Conservation (phyloP, 2,329 filamentous ascomycete genomes). For the Pseudonectria foliicola region DNA sequence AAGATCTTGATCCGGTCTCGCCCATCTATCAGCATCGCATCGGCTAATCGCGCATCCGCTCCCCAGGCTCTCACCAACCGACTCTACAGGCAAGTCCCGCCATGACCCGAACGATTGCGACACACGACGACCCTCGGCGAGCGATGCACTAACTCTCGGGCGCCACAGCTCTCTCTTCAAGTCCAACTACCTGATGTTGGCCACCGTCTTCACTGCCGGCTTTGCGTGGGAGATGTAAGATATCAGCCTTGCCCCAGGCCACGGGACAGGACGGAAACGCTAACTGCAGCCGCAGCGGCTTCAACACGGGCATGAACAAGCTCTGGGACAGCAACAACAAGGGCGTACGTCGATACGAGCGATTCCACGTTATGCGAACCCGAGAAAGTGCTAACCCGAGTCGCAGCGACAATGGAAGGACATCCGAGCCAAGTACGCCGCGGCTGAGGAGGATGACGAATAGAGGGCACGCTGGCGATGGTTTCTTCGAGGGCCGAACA, state of each 20-base stretch:
- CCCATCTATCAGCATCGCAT: slow-evolving; percentile 2
- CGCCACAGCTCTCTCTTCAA: slow-evolving; percentile 68
- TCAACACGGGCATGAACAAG: slow-evolving; percentile 73
- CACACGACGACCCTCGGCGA: slow-evolving; percentile 7
- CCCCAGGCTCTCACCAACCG: slow-evolving; percentile 30
- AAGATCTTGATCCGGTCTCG: slow-evolving; percentile 9
- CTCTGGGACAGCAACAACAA: slow-evolving; percentile 88
- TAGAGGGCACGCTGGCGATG: slow-evolving; percentile 8
- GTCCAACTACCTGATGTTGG: slow-evolving; percentile 82
- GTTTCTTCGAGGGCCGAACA: slow-evolving; percentile 11
- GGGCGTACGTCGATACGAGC: slow-evolving; percentile 59
- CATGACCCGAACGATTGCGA: slow-evolving; percentile 4
- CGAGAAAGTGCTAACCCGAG: slow-evolving; percentile 19
- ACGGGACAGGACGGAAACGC: slow-evolving; percentile 16
- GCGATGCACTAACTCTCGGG: slow-evolving; percentile 9
- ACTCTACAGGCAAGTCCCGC: slow-evolving; percentile 34
- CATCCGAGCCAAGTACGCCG: slow-evolving; percentile 83
- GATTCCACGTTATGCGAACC: neutral
- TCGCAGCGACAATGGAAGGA: slow-evolving; percentile 98
- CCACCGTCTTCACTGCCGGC: slow-evolving; percentile 74
- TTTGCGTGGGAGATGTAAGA: slow-evolving; percentile 92
- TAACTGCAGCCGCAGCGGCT: slow-evolving; percentile 55
- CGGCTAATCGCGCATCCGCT: slow-evolving; percentile 29
- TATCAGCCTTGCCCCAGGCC: slow-evolving; percentile 14
- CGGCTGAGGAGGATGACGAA: slow-evolving; percentile 48